phyloP scores from a whole-genome alignment of 2,329 filamentous ascomycete species.

The Colletotrichum horii region DNA sequence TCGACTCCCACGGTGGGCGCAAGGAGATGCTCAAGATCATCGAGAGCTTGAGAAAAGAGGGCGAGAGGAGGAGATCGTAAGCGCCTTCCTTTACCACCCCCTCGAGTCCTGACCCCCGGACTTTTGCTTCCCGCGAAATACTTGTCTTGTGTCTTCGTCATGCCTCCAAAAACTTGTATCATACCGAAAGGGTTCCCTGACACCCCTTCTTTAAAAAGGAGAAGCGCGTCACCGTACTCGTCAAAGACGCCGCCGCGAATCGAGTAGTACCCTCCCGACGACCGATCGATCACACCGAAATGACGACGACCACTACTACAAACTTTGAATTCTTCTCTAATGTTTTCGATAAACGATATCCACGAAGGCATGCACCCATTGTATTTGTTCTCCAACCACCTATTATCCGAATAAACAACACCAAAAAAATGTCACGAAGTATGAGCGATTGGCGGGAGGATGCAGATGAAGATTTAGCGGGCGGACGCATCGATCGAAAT shows the following conservation, averaged over 20 bases:
- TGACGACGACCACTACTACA: background rate
- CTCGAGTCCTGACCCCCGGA: background rate
- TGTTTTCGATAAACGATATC: conserved; percentile 15
- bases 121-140: background rate
- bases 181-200: conserved; percentile 2
- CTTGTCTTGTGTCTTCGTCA: background rate
- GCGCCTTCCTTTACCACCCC: conserved; percentile 36
- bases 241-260: conserved; percentile 47
- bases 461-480: background rate
- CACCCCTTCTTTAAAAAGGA: conserved; percentile 22
- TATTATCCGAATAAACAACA: background rate
- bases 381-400: background rate
- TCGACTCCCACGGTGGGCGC: conserved; percentile 79
- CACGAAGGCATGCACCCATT: background rate
- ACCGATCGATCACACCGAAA: background rate
- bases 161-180: background rate
- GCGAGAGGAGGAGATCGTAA: conserved; percentile 81
- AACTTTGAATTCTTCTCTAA: background rate
- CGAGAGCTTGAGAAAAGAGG: conserved; percentile 85
- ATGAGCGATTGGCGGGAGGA: background rate
- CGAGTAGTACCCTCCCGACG: conserved; percentile 36
- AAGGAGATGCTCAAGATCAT: conserved; percentile 94
- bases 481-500: accelerated
- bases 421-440: background rate
- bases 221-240: conserved; percentile 41